Evolutionary conservation across 2,329 filamentous ascomycete genomes (phyloP).

Genomic region (Herpotrichia juniperi): DNA sequence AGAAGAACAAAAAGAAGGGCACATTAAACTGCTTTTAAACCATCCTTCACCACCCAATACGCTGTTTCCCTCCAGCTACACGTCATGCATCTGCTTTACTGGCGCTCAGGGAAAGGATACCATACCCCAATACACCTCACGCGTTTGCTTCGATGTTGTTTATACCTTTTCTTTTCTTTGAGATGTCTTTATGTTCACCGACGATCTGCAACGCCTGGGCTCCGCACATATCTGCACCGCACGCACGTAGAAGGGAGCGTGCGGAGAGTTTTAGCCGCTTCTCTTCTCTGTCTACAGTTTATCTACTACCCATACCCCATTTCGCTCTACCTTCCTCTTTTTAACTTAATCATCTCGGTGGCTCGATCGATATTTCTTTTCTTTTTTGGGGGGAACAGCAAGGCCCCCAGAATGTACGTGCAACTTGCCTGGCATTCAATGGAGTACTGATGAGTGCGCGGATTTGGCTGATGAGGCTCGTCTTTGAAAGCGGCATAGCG

Average conservation of each 20-base stretch:
- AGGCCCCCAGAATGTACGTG: not conserved
- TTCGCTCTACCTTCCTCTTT: not conserved
- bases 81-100: slow-evolving; percentile 19
- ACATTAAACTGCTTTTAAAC: slow-evolving; percentile 94
- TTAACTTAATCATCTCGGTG: not conserved
- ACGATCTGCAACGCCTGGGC: slow-evolving; percentile 17
- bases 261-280: not conserved
- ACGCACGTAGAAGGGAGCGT: slow-evolving; percentile 1
- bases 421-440: not conserved
- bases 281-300: slow-evolving; percentile 1
- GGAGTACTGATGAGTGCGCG: slow-evolving; percentile 1
- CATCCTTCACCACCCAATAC: slow-evolving; percentile 6
- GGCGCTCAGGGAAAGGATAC: slow-evolving; percentile 21
- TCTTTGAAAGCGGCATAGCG: not conserved
- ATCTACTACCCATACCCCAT: slow-evolving; percentile 3
- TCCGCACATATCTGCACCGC: slow-evolving; percentile 3
- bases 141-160: slow-evolving; percentile 13
- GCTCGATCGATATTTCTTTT: not conserved
- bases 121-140: slow-evolving; percentile 29
- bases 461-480: not conserved
- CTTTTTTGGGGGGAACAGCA: not conserved
- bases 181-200: slow-evolving; percentile 23
- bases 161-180: slow-evolving; percentile 16
- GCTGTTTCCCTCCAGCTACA: slow-evolving; percentile 17
- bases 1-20: slow-evolving; percentile 85